These are phyloP conservation scores for Aspergillus hortae DNA, from an alignment of 2,329 filamentous ascomycete species.

Conservation along the genomic window DNA sequence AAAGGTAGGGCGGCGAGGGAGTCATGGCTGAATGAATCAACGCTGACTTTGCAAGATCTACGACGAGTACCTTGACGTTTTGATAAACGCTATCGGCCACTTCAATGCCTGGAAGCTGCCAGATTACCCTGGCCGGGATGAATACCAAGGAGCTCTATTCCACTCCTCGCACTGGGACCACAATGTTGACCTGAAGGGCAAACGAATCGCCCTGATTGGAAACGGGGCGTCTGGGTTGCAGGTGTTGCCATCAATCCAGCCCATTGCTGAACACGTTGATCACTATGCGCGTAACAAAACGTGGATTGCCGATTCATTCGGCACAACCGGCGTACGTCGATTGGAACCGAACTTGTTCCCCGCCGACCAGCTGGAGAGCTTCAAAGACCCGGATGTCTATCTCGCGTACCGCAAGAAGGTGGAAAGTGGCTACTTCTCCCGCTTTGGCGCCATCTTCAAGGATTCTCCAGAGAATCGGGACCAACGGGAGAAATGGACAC, in stretches of 20 bases:
- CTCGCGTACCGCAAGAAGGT: slow-evolving; percentile 56
- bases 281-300: slow-evolving; percentile 64
- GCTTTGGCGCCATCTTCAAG: slow-evolving; percentile 1
- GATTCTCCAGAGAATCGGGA: background rate
- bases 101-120: slow-evolving; percentile 66
- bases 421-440: slow-evolving; percentile 61
- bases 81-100: slow-evolving; percentile 61
- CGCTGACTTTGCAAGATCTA: slow-evolving; percentile 31
- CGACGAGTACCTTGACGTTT: slow-evolving; percentile 54
- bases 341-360: slow-evolving; percentile 55
- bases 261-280: slow-evolving; percentile 49
- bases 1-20: slow-evolving; percentile 13
- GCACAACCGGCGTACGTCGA: slow-evolving; percentile 51
- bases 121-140: slow-evolving; percentile 55
- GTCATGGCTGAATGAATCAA: slow-evolving; percentile 14
- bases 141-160: slow-evolving; percentile 54
- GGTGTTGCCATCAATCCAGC: slow-evolving; percentile 39
- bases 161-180: slow-evolving; percentile 62
- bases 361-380: slow-evolving; percentile 53
- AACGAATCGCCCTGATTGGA: slow-evolving; percentile 57
- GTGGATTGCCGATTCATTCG: slow-evolving; percentile 65
- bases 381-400: slow-evolving; percentile 61
- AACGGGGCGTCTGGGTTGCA: slow-evolving; percentile 62
- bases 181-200: slow-evolving; percentile 48
- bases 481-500: background rate